Evolutionary conservation across 2,329 filamentous ascomycete species (phyloP).

Genomic region (Pyrenochaeta sp.): DNA sequence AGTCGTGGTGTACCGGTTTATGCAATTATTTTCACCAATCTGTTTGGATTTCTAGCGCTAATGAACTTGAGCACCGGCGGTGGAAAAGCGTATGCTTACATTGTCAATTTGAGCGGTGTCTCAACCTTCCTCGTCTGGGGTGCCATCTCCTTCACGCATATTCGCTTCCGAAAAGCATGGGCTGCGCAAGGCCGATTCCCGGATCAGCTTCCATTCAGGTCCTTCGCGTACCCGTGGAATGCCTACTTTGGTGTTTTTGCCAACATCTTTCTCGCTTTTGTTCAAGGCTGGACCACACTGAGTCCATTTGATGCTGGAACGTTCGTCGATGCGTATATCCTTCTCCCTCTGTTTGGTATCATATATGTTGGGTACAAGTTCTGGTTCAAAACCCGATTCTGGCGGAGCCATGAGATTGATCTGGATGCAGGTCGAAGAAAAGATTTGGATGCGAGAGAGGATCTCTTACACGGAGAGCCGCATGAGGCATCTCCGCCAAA

Average conservation of each 20-base stretch:
- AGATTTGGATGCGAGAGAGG: slow-evolving; percentile 43
- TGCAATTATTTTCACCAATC: slow-evolving; percentile 72
- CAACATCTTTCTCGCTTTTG: slow-evolving; percentile 61
- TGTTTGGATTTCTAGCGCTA: slow-evolving; percentile 75
- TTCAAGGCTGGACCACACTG: slow-evolving; percentile 62
- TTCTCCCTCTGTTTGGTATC: slow-evolving; percentile 59
- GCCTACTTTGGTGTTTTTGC: slow-evolving; percentile 58
- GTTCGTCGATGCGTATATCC: slow-evolving; percentile 63
- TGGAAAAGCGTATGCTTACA: slow-evolving; percentile 70
- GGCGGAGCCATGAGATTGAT: slow-evolving; percentile 48
- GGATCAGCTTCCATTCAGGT: slow-evolving; percentile 57
- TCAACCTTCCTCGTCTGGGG: slow-evolving; percentile 77
- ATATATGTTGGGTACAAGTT: slow-evolving; percentile 59
- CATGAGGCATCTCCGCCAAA: slow-evolving; percentile 9
- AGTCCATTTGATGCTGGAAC: slow-evolving; percentile 59
- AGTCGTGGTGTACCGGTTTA: slow-evolving; percentile 66
- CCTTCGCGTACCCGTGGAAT: slow-evolving; percentile 58
- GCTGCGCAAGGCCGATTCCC: slow-evolving; percentile 49
- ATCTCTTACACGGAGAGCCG: slow-evolving; percentile 9
- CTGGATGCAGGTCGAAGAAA: slow-evolving; percentile 47
- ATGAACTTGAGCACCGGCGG: slow-evolving; percentile 76
- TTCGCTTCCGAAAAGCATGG: slow-evolving; percentile 72
- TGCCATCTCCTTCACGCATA: slow-evolving; percentile 73
- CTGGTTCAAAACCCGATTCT: slow-evolving; percentile 47
- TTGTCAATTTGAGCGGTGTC: slow-evolving; percentile 74